phyloP scores from a whole-genome alignment of 2,329 filamentous ascomycete species.

The Simplicillium sp. region DNA sequence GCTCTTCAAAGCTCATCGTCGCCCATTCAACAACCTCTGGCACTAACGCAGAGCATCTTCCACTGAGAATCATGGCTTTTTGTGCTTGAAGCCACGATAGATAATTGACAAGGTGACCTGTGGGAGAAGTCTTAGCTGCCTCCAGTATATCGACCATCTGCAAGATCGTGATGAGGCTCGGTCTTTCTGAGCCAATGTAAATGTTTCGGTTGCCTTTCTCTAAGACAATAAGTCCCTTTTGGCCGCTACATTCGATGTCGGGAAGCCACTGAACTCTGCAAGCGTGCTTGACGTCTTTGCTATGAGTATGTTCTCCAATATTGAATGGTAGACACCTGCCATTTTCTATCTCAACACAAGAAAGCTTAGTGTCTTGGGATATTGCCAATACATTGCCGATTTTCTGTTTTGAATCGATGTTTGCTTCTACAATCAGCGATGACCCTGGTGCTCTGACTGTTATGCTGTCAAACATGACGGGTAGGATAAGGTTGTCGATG shows the following conservation, averaged over 20 bases:
- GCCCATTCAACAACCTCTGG: constrained; percentile 4
- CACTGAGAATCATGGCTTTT: not conserved
- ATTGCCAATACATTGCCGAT: not conserved
- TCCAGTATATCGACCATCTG: not conserved
- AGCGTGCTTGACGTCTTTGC: not conserved
- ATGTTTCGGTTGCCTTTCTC: not conserved
- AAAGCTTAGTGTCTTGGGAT: not conserved
- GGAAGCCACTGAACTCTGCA: not conserved
- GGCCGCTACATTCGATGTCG: not conserved
- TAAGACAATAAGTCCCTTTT: not conserved
- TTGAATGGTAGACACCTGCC: not conserved
- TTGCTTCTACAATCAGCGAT: not conserved
- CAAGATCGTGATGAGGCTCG: not conserved
- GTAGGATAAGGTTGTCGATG: not conserved
- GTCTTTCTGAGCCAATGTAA: not conserved
- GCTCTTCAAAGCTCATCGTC: not conserved
- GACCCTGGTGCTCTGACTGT: not conserved
- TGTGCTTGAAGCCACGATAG: not conserved
- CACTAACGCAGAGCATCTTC: not conserved
- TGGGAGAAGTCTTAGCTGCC: not conserved
- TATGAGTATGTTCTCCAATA: not conserved
- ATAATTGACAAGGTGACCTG: not conserved
- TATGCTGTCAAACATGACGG: not conserved
- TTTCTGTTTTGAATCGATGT: not conserved
- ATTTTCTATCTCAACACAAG: not conserved